Evolutionary conservation across 225 moss, liverwort and hornwort genomes (phyloP), one percentile per base, ranked within the genome.

Genomic region (Antitrichia curtipendula): DNA sequence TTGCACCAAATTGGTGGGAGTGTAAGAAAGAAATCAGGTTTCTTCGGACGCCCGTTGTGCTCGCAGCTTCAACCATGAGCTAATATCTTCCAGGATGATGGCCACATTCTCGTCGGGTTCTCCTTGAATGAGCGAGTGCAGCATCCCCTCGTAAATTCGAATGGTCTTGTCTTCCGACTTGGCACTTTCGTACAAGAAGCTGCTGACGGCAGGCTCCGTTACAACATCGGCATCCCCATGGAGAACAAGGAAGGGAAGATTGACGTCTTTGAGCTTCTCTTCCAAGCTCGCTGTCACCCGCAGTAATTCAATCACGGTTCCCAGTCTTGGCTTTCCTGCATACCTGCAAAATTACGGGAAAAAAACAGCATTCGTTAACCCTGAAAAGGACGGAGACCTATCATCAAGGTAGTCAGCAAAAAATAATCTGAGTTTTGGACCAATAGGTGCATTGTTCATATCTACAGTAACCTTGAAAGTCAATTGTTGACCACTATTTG

Each of bases 31-130:
- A 57, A 62, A 52, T 86, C 69, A 78, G 24, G 40, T 52, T 32
- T 47, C 58, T 72, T 84, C 58, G 15, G 89, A 49, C 34, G 89
- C 86, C 31, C 74, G 88, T 62, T 93, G 91, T 8, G 93, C 97
- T 83, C 96, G 96, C 60, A 93, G 88, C 87, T 93, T 89, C 64
- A 98, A 90, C 98, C 98, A 98, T 0, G 87, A 84, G 31, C 94
- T 93, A 53, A 98, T 97, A 71, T 98, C 98, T 20, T 89, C 88
- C 8, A 97, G 74, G 19, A 98, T 95, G 73, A 97, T 92, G 60
- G 96, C 95, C 13, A 98, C 98, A 63, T 97, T 98, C 40, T 95
- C 94, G 52, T 98, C 98, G 27, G 93, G 86, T 82, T 98, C 98
- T 40, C 98, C 98, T 86, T 96, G 97, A 68, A 98, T 88, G 69